phyloP scores from a whole-genome alignment of 768 basidiomycete species.

The Suillus lakei region DNA sequence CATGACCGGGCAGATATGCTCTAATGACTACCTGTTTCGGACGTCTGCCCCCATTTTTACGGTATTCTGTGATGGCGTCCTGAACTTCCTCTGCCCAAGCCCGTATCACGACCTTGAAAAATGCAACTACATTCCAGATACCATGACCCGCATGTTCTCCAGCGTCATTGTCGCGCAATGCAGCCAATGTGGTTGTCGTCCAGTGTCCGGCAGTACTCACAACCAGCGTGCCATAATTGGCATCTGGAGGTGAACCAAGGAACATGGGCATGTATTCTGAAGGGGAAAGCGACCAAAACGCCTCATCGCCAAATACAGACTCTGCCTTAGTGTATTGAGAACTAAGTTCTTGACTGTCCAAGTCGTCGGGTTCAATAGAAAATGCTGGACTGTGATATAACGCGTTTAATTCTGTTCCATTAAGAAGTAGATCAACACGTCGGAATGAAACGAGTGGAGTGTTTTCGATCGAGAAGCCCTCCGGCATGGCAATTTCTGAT shows the following conservation, averaged over 20 bases:
- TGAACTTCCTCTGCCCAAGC: conserved; percentile 60
- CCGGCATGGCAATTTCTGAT: conserved; percentile 47
- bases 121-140: conserved; percentile 56
- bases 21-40: conserved; percentile 56
- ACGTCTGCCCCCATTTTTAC: conserved; percentile 25
- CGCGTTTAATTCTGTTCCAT: conserved; percentile 48
- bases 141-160: conserved; percentile 46
- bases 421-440: conserved; percentile 63
- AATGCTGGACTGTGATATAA: conserved; percentile 42
- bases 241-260: conserved; percentile 47
- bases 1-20: conserved; percentile 68
- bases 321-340: conserved; percentile 34
- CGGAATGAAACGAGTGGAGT: conserved; percentile 72
- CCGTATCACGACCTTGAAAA: conserved; percentile 60
- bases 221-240: conserved; percentile 63
- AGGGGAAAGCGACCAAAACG: conserved; percentile 56
- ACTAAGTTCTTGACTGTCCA: conserved; percentile 18
- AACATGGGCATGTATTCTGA: conserved; percentile 58
- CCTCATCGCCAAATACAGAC: conserved; percentile 59
- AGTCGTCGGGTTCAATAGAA: conserved; percentile 19
- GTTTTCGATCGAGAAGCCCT: conserved; percentile 53
- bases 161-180: conserved; percentile 37
- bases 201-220: conserved; percentile 72
- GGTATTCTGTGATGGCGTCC: conserved; percentile 42
- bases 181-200: conserved; percentile 60